Percentiles rank a stretch among this genome's conserved stretches.
Conservation (phyloP, 345 rosid species). For the Moricandia arvensis region DNA sequence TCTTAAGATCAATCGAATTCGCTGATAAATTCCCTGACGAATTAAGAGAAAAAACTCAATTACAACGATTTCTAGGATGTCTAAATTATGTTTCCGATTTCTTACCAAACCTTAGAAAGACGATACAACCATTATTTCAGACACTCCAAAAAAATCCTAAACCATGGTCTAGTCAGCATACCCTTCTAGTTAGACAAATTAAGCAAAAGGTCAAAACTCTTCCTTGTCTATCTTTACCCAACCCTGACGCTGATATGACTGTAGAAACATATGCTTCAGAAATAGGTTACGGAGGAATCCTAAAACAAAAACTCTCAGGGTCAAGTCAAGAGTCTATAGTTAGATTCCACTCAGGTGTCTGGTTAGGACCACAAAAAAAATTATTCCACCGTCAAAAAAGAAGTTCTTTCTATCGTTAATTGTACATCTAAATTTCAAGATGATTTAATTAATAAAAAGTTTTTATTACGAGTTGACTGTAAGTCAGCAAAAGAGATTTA, state of each 20-base stretch:
- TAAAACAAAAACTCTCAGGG: background rate
- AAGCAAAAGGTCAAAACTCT: background rate
- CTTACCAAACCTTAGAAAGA: background rate
- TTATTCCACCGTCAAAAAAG: too few relatives aligned
- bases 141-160: background rate
- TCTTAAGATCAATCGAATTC: background rate
- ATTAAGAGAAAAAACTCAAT: background rate
- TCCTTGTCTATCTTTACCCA: background rate
- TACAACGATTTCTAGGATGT: background rate
- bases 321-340: background rate
- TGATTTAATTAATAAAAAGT: too few relatives aligned
- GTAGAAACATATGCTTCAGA: background rate
- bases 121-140: background rate
- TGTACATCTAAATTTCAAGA: too few relatives aligned
- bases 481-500: too few relatives aligned
- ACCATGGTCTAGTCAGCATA: background rate
- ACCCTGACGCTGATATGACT: background rate
- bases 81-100: background rate
- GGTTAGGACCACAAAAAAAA: too few relatives aligned
- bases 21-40: too few relatives aligned
- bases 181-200: background rate
- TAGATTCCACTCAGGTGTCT: too few relatives aligned
- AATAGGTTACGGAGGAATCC: background rate
- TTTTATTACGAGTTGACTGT: too few relatives aligned
- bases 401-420: too few relatives aligned